These are phyloP conservation scores for Cryptosporidium baileyi DNA, from an alignment of 169 alveolate species.

Conservation along the genomic window DNA sequence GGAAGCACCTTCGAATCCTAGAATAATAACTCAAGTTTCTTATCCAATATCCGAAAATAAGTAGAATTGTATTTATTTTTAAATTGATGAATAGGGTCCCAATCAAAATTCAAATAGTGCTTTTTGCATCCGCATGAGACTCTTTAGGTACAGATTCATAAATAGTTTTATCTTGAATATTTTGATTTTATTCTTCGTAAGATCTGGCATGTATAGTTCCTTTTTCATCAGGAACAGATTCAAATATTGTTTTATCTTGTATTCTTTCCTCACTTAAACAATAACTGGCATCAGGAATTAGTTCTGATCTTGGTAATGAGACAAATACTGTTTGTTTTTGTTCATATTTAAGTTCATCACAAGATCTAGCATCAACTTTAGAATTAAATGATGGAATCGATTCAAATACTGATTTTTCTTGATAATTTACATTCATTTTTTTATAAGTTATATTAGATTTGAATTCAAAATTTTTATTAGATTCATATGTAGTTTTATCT, in stretches of 20 bases:
- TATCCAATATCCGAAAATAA: not conserved
- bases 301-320: conserved; percentile 20
- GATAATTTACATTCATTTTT: not conserved
- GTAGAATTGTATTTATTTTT: too few relatives aligned
- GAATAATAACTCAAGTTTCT: conserved; percentile 19
- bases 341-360: not conserved
- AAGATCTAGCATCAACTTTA: conserved; percentile 4
- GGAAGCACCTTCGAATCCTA: not conserved
- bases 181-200: not conserved
- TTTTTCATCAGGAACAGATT: conserved; percentile 4
- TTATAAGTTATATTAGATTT: not conserved
- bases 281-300: conserved; percentile 31
- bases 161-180: not conserved
- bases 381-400: not conserved
- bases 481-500: conserved; percentile 22
- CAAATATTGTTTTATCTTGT: conserved; percentile 29
- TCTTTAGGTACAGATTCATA: conserved; percentile 37
- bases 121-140: conserved; percentile 61
- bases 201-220: conserved; percentile 31
- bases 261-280: not conserved
- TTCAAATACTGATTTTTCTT: conserved; percentile 25
- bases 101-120: not conserved
- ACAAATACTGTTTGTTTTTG: conserved; percentile 27
- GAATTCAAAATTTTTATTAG: not conserved
- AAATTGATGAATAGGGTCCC: not conserved